Conservation (phyloP, 139 green algal genomes). For the Auxenochlorella pyrenoidosa region DNA sequence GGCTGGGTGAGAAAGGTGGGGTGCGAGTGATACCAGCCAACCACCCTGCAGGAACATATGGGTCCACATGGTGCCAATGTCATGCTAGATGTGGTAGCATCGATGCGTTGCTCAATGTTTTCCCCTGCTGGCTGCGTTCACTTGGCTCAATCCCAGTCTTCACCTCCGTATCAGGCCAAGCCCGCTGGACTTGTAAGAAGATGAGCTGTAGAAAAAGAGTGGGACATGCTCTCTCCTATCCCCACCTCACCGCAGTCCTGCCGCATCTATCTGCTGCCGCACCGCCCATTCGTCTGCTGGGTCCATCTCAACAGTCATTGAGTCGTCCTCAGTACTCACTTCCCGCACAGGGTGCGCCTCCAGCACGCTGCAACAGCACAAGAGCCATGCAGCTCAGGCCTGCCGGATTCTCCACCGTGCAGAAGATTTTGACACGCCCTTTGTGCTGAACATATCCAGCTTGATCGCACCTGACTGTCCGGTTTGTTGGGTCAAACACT, state of each 20-base stretch:
- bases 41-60: conserved; percentile 39
- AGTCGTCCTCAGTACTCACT: conserved; percentile 53
- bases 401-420: too few relatives aligned
- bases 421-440: too few relatives aligned
- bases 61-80: background rate
- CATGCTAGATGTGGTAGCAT: too few relatives aligned
- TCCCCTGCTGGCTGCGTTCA: too few relatives aligned
- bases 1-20: conserved; percentile 69
- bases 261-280: conserved; percentile 28
- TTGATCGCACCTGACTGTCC: conserved; percentile 34
- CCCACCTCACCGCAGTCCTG: background rate
- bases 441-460: too few relatives aligned
- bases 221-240: too few relatives aligned
- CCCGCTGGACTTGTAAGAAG: too few relatives aligned
- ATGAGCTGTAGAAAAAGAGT: too few relatives aligned
- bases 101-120: too few relatives aligned
- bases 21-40: conserved; percentile 86
- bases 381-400: background rate
- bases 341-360: conserved; percentile 60
- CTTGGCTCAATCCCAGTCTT: too few relatives aligned
- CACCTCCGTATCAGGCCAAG: too few relatives aligned
- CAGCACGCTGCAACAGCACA: conserved; percentile 43
- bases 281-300: conserved; percentile 62
- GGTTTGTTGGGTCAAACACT: conserved; percentile 44
- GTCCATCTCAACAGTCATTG: conserved; percentile 83